Conservation (phyloP, 2,329 filamentous ascomycete species). For the Alternaria burnsii region DNA sequence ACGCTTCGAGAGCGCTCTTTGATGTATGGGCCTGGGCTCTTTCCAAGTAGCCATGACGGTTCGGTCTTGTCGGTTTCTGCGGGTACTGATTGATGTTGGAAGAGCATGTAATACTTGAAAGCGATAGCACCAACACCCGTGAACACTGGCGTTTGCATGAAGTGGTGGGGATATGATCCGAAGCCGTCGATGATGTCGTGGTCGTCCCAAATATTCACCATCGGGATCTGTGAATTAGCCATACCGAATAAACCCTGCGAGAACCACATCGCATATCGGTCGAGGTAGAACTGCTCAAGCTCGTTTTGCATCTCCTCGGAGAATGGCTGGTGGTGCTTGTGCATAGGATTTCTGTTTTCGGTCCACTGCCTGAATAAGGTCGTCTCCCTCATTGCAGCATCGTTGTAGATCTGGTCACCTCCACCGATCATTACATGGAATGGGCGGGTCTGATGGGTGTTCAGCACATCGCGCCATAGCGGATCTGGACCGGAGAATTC, state of each 20-base stretch:
- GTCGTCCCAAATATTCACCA: conserved; percentile 98
- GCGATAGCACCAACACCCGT: conserved; percentile 88
- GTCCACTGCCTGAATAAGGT: conserved; percentile 84
- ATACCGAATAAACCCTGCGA: conserved; percentile 94
- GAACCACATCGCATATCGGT: conserved; percentile 93
- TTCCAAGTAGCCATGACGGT: conserved; percentile 89
- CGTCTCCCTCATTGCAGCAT: conserved; percentile 79
- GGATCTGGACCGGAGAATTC: conserved; percentile 91
- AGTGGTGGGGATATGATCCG: conserved; percentile 89
- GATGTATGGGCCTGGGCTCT: conserved; percentile 86
- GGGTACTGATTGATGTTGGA: conserved; percentile 90
- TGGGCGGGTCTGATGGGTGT: conserved; percentile 86
- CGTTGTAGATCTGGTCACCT: conserved; percentile 97
- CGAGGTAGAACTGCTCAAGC: conserved; percentile 85
- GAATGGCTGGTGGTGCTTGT: conserved; percentile 82
- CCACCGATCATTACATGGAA: conserved; percentile 99
- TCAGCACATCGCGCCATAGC: conserved; percentile 94
- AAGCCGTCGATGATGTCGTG: conserved; percentile 78
- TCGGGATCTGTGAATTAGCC: conserved; percentile 92
- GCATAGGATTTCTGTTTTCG: conserved; percentile 76
- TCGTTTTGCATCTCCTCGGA: conserved; percentile 85
- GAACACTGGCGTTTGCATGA: conserved; percentile 91
- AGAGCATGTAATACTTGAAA: conserved; percentile 99
- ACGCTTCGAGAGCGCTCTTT: conserved; percentile 83
- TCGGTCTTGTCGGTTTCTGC: conserved; percentile 84